Percentiles rank a stretch among this genome's conserved stretches.
These are phyloP conservation scores for Hydnomerulius pinastri DNA, from an alignment of 768 basidiomycete species.

Conservation along the genomic window DNA sequence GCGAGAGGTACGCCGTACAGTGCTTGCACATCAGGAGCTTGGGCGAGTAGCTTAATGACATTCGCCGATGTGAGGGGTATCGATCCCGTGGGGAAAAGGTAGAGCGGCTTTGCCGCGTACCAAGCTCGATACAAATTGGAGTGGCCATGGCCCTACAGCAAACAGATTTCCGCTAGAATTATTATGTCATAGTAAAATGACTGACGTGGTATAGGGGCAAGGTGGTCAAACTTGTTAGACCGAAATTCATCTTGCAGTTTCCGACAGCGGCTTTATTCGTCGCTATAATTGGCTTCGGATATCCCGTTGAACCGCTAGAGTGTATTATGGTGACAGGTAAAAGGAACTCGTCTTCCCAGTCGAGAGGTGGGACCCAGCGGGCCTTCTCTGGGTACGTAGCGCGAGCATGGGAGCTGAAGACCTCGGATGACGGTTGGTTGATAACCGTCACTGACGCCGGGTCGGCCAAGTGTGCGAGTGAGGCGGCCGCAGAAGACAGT, in stretches of 20 bases:
- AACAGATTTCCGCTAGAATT: background rate
- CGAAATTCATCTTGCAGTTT: constrained; percentile 36
- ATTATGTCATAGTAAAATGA: background rate
- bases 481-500: constrained; percentile 13
- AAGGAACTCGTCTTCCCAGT: constrained; percentile 21
- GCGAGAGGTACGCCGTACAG: constrained; percentile 41
- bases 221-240: constrained; percentile 21
- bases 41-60: constrained; percentile 39
- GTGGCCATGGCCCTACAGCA: constrained; percentile 24
- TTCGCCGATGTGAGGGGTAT: constrained; percentile 49
- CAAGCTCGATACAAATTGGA: constrained; percentile 41
- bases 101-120: constrained; percentile 42
- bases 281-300: constrained; percentile 44
- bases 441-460: constrained; percentile 23
- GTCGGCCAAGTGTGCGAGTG: constrained; percentile 20
- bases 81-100: constrained; percentile 42
- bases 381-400: constrained; percentile 20
- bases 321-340: constrained; percentile 25
- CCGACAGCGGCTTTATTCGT: constrained; percentile 38
- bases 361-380: constrained; percentile 19
- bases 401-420: constrained; percentile 19
- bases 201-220: constrained; percentile 36
- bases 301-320: constrained; percentile 44
- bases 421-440: constrained; percentile 19
- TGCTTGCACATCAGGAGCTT: constrained; percentile 34